Conservation (phyloP, 495 filamentous ascomycete genomes). For the Platismatia glauca region DNA sequence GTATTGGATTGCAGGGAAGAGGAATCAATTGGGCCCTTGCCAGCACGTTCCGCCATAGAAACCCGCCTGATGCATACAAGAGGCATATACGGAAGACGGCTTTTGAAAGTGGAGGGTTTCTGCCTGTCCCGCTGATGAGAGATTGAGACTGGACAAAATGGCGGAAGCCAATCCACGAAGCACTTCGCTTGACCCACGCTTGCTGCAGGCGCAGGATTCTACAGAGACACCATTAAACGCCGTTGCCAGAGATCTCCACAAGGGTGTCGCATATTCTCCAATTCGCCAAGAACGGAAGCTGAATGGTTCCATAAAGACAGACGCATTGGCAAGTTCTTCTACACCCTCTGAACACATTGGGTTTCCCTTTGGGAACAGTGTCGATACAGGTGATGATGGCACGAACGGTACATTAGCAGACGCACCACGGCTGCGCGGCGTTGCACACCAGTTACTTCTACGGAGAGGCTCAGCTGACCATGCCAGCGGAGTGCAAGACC, state of each 20-base stretch:
- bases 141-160: neutral
- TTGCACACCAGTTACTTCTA: neutral
- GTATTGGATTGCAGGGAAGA: neutral
- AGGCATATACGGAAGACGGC: neutral
- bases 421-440: neutral
- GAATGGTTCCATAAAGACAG: neutral
- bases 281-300: slow-evolving; percentile 6
- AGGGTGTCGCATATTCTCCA: slow-evolving; percentile 5
- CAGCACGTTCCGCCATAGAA: neutral
- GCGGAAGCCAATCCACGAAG: neutral
- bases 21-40: neutral
- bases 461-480: slow-evolving; percentile 3
- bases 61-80: neutral
- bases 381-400: neutral
- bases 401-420: neutral
- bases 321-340: neutral
- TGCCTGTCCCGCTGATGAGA: neutral
- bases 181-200: neutral
- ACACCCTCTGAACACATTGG: neutral
- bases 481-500: neutral
- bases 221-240: neutral
- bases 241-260: neutral
- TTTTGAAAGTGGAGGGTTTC: neutral
- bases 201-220: neutral
- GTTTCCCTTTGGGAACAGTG: slow-evolving; percentile 7